Evolutionary conservation across 148 eudicot genomes (phyloP), one percentile per base, ranked within the genome.

Genomic region (Polygonum maritimum): DNA sequence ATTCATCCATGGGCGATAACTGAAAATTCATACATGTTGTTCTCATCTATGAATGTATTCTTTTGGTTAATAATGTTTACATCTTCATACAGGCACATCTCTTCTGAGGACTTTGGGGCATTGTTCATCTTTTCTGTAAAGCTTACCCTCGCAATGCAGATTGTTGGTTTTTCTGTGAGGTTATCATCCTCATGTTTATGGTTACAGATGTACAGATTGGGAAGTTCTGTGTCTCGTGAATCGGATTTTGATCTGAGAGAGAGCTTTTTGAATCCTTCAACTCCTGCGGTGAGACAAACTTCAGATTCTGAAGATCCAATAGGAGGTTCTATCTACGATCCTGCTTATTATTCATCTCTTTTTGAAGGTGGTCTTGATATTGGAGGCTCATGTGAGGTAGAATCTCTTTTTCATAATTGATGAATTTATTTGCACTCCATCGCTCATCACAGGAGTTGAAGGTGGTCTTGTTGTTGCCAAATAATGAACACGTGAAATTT

Each of bases 201-300:
- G 98, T 84, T 91, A 75, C 98, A 91, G 89, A 94, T 94, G 93
- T 94, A 94, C 86, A 91, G 93, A 85, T 79, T 91, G 83, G 98
- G 97, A 75, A 86, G 79, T 77, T 88, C 98, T 75, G 73, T 81
- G 57, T 86, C 87, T 57, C 85, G 86, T 80, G 97, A 91, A 76
- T 84, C 86, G 18, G 98, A 94, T 82, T 85, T 54, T 79, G 94
- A 91, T 88, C 75, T 88, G 84, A 88, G 98, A 84, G 88, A 87
- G 77, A 94, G 98, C 79, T 91, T 94, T 84, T 74, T 91, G 71
- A 86, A 82, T 83, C 97, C 97, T 76, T 82, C 84, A 39, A 80
- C 85, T 67, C 90, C 97, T 82, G 84, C 86, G n/a, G 78, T 49
- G 60, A 81, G 87, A 78, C 86, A 73, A 51, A 35, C 89, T 48